Percentiles rank a stretch among this genome's conserved stretches.
These are phyloP conservation scores for Cyclotella baltica DNA, from an alignment of 108 stramenopile species.

Conservation along the genomic window DNA sequence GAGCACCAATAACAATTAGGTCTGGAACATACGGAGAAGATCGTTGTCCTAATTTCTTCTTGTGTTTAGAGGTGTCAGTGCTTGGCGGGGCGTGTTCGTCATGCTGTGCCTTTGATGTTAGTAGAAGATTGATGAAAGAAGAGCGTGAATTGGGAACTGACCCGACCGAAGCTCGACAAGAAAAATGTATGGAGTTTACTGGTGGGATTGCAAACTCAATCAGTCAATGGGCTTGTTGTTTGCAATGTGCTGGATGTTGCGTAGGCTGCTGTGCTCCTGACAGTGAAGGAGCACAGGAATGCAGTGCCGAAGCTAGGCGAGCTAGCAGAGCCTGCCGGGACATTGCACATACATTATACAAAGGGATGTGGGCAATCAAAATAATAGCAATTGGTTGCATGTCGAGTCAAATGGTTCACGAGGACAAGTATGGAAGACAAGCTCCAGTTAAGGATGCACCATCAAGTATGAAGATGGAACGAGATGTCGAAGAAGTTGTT, in stretches of 20 bases:
- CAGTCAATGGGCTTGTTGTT: conserved; percentile 39
- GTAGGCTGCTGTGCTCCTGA: conserved; percentile 64
- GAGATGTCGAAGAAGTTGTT: too few species aligned
- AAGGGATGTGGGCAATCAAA: conserved; percentile 61
- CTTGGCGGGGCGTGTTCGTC: conserved; percentile 59
- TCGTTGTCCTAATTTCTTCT: conserved; percentile 55
- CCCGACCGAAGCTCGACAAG: conserved; percentile 62
- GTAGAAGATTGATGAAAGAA: conserved; percentile 57
- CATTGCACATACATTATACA: conserved; percentile 61
- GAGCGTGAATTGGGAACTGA: conserved; percentile 60
- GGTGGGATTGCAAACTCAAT: conserved; percentile 31
- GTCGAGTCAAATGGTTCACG: conserved; percentile 60
- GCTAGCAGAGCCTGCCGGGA: conserved; percentile 58
- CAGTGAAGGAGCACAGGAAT: conserved; percentile 66
- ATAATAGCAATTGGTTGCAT: conserved; percentile 65
- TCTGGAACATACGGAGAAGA: conserved; percentile 70
- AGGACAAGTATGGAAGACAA: conserved; percentile 22
- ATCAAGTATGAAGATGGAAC: conserved; percentile 19
- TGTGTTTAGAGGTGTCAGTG: conserved; percentile 60
- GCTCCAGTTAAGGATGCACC: conserved; percentile 7
- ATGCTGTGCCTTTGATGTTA: conserved; percentile 75
- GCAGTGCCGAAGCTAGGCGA: conserved; percentile 56
- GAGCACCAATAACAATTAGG: conserved; percentile 65
- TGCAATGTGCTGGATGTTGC: conserved; percentile 39
- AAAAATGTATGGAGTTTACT: conserved; percentile 62